Base-by-base conservation (phyloP, 352 stramenopile species). In the Phytophthora sojae region DNA sequence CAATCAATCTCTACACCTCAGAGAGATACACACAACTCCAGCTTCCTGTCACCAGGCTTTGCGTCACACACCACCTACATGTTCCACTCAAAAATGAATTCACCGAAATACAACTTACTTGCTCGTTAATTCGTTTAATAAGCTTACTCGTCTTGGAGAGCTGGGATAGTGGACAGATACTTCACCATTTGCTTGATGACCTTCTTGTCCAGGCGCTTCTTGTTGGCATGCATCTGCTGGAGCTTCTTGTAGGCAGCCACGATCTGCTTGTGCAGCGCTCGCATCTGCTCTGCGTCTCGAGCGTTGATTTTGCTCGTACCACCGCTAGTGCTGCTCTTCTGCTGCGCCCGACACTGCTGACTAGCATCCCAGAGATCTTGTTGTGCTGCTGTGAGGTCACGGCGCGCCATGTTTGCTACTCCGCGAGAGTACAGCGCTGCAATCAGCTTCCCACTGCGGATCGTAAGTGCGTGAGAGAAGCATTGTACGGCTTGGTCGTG, bases 131-230 rank as follows among this genome's bases (percentile, higher is more conserved):
- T 19, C 9, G 21, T 21, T 21, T 21, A 21, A 21, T 21, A 21
- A 21, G 21, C 55, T 67, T 64, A 61, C 21, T 72, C 61, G 50
- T 87, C 69, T 69, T 92, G 81, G 17, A 94, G 57, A 7, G 71
- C 81, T 35, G 81, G 83, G 17, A 96, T 85, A 15, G 82, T 90
- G 26, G 88, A 83, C 42, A 96, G 65, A 66, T 96, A 96, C 39
- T 75, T 79, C 26, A 96, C 73, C 84, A 96, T 92, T 62, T 95
- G 81, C 69, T 96, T 96, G 65, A 95, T 81, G 47, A 94, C 64
- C 58, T 86, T 91, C 71, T 92, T 93, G 75, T 96, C 87, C 44
- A 90, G 61, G 45, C 85, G 88, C 71, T 96, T 96, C 61, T 92
- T 93, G 67, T 83, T 90, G 4, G 79, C 73, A 60, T 92, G 80